These are phyloP conservation scores for Pleurotus tuoliensis DNA, from an alignment of 768 basidiomycete species.

Conservation along the genomic window DNA sequence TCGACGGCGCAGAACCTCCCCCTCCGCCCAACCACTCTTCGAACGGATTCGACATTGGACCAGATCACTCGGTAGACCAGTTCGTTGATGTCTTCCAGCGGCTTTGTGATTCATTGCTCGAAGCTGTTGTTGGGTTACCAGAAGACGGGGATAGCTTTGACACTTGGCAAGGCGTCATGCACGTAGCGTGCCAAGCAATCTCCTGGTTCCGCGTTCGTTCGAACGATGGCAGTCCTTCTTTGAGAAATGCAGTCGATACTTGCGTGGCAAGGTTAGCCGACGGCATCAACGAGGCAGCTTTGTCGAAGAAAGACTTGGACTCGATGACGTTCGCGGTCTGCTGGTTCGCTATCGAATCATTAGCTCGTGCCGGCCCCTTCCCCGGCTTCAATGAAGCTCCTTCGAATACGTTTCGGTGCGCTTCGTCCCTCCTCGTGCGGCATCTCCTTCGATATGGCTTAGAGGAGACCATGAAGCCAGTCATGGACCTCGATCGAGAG, in stretches of 20 bases:
- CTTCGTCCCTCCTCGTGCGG: conserved; percentile 38
- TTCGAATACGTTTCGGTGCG: conserved; percentile 19
- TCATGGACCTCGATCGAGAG: conserved; percentile 27
- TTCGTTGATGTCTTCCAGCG: conserved; percentile 44
- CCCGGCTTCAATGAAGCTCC: conserved; percentile 14
- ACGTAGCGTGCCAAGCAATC: conserved; percentile 38
- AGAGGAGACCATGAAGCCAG: conserved; percentile 35
- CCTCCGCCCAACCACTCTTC: conserved; percentile 27
- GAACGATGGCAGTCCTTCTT: conserved; percentile 24
- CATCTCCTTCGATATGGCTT: conserved; percentile 54
- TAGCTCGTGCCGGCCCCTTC: conserved; percentile 31
- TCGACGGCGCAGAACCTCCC: conserved; percentile 18
- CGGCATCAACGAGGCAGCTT: conserved; percentile 32
- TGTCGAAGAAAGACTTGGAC: conserved; percentile 28
- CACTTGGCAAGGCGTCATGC: conserved; percentile 38
- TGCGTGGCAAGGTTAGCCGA: conserved; percentile 34
- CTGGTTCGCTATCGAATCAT: conserved; percentile 66
- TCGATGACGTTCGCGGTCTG: conserved; percentile 38
- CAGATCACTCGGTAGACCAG: conserved; percentile 35
- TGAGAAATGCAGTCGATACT: conserved; percentile 31
- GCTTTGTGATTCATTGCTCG: conserved; percentile 40
- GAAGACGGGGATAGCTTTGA: conserved; percentile 26
- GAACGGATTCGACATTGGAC: conserved; percentile 40
- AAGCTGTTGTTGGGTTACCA: conserved; percentile 33
- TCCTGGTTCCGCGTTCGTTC: conserved; percentile 36